Percentiles rank a stretch among this genome's conserved stretches.
These are phyloP conservation scores for Sphaerobolus stellatus DNA, from an alignment of 1,284 basidiomycete genomes.

Conservation along the genomic window DNA sequence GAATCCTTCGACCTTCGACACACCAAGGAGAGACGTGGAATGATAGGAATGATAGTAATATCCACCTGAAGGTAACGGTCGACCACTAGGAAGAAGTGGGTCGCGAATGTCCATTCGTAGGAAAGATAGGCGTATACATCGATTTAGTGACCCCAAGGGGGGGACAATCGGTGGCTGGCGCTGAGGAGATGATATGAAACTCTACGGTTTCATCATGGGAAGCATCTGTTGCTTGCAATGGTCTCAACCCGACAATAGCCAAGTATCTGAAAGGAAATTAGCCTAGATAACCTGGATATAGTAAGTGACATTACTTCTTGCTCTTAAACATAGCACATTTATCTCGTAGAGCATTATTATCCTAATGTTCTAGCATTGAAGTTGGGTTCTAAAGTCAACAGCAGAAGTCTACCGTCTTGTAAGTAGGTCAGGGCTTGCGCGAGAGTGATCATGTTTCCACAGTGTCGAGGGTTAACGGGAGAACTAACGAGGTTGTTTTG, in stretches of 20 bases:
- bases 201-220: not conserved
- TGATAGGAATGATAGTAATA: conserved; percentile 5
- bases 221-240: not conserved
- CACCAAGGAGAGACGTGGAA: not conserved
- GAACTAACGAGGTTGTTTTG: no score
- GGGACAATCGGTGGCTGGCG: not conserved
- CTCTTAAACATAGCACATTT: not conserved
- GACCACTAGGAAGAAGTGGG: not conserved
- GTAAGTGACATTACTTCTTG: not conserved
- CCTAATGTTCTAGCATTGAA: not conserved
- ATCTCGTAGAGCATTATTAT: not conserved
- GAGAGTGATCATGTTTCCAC: no score
- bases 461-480: no score
- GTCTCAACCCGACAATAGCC: not conserved
- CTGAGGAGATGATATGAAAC: conserved; percentile 4
- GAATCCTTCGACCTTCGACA: not conserved
- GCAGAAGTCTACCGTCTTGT: not conserved
- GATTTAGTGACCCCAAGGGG: not conserved
- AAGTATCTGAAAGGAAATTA: not conserved
- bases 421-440: no score
- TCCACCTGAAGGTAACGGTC: not conserved
- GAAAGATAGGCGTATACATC: conserved; percentile 1
- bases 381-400: not conserved
- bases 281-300: not conserved
- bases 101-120: not conserved